These are phyloP conservation scores for Aspergillus aculeatus DNA, from an alignment of 2,329 filamentous ascomycete genomes.

Conservation along the genomic window DNA sequence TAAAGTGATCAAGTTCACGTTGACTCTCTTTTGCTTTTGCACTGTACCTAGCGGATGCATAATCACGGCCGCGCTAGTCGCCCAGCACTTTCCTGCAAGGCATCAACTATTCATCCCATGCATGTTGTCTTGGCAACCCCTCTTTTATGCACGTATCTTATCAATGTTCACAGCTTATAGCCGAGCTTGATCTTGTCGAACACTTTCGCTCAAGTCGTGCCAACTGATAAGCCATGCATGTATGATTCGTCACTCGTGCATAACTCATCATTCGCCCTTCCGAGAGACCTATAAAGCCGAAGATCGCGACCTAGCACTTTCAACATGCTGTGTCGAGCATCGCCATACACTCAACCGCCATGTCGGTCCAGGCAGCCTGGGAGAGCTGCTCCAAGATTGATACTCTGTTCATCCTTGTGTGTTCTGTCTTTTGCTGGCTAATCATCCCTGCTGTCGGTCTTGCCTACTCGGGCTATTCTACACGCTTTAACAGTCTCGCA, in stretches of 20 bases:
- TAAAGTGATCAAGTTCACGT: too few species aligned
- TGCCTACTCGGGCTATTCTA: conserved; percentile 52
- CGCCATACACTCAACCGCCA: not conserved
- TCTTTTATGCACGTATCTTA: not conserved
- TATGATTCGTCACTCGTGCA: not conserved
- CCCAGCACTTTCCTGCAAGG: not conserved
- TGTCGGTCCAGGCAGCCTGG: conserved; percentile 46
- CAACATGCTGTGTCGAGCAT: not conserved
- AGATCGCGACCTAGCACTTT: not conserved
- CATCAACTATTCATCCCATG: not conserved
- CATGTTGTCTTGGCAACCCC: not conserved
- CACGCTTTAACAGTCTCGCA: conserved; percentile 48
- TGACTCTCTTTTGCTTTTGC: not conserved
- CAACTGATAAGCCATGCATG: conserved; percentile 3
- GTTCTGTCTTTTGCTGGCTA: conserved; percentile 53
- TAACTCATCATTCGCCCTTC: not conserved
- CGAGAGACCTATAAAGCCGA: not conserved
- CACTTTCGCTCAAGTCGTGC: not conserved
- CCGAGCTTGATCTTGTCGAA: not conserved
- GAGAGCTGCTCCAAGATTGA: conserved; percentile 54
- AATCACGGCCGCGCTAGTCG: not conserved
- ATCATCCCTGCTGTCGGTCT: conserved; percentile 54
- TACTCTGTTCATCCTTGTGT: conserved; percentile 53
- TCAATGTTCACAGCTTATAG: not conserved
- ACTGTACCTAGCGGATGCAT: too few species aligned